A percentile compares a stretch with the other conserved stretches of the same genome.
phyloP scores from a whole-genome alignment of 78 protist species.

The slime mould (Dictyostelium discoideum) region DNA sequence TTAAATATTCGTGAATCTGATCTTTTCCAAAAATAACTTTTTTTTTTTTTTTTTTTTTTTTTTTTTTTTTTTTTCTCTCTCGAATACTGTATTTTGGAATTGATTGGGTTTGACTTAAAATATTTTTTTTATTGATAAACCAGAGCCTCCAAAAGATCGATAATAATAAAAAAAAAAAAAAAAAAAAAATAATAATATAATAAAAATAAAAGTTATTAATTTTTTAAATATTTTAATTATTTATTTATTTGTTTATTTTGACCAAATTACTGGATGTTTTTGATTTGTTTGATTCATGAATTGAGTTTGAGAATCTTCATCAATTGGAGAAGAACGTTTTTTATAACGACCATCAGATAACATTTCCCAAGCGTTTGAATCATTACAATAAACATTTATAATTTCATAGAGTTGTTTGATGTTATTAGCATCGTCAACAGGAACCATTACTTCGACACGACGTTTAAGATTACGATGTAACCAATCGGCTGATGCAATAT shows the following conservation, averaged over 20 bases:
- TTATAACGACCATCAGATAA: constrained; percentile 72
- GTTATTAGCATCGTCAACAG: constrained; percentile 54
- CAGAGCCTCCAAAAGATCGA: no score
- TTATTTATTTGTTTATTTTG: background rate
- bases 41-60: no score
- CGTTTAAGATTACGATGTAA: constrained; percentile 58
- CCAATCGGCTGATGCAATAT: constrained; percentile 76
- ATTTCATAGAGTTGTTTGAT: constrained; percentile 42
- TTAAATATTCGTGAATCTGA: no score
- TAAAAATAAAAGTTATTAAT: no score
- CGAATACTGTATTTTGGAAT: no score
- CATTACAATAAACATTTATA: constrained; percentile 51
- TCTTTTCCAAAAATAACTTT: no score
- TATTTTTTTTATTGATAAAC: no score
- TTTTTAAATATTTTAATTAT: no score
- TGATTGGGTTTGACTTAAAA: no score
- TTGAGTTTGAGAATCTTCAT: constrained; percentile 38
- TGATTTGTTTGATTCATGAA: constrained; percentile 33
- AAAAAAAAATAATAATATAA: no score
- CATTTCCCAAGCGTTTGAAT: constrained; percentile 76
- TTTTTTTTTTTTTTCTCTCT: no score
- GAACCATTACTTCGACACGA: constrained; percentile 69
- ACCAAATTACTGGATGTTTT: constrained; percentile 54
- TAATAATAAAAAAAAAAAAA: no score
- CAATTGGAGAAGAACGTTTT: constrained; percentile 31